Percentiles rank a stretch among this genome's conserved stretches.
These are phyloP conservation scores for Phoma sp. DNA, from an alignment of 2,329 filamentous ascomycete genomes.

Conservation along the genomic window DNA sequence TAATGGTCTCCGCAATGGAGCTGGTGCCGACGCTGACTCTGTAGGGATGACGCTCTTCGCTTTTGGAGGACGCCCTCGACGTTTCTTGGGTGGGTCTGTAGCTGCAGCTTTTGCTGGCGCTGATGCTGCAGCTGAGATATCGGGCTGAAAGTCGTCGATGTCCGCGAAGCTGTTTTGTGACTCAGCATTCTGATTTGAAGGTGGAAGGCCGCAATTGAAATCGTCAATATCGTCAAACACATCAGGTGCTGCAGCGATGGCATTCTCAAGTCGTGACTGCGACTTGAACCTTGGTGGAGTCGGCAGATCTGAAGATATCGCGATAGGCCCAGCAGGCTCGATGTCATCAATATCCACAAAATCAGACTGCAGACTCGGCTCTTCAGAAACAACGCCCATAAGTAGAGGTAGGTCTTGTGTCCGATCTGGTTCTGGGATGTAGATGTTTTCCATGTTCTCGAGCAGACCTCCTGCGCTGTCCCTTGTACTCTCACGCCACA, in stretches of 20 bases:
- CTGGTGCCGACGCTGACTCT: slow-evolving; percentile 7
- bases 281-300: slow-evolving; percentile 20
- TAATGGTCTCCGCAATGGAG: slow-evolving; percentile 2
- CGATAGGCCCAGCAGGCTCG: slow-evolving; percentile 9
- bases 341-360: slow-evolving; percentile 35
- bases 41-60: slow-evolving; percentile 15
- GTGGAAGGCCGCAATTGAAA: slow-evolving; percentile 31
- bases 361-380: neutral
- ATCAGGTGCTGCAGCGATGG: neutral
- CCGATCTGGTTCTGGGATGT: slow-evolving; percentile 41
- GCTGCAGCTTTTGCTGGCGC: neutral
- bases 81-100: slow-evolving; percentile 27
- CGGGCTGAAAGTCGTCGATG: slow-evolving; percentile 38
- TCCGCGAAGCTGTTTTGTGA: slow-evolving; percentile 31
- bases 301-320: slow-evolving; percentile 34
- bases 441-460: slow-evolving; percentile 33
- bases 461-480: slow-evolving; percentile 42
- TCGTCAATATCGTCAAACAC: slow-evolving; percentile 38
- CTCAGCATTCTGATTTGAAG: slow-evolving; percentile 36
- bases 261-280: neutral
- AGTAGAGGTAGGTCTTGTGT: slow-evolving; percentile 41
- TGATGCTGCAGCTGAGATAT: slow-evolving; percentile 16
- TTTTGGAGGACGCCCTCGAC: slow-evolving; percentile 32
- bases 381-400: slow-evolving; percentile 27
- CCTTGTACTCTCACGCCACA: slow-evolving; percentile 47